phyloP scores from a whole-genome alignment of 2,329 filamentous ascomycete genomes.

The Diaporthe capsici region DNA sequence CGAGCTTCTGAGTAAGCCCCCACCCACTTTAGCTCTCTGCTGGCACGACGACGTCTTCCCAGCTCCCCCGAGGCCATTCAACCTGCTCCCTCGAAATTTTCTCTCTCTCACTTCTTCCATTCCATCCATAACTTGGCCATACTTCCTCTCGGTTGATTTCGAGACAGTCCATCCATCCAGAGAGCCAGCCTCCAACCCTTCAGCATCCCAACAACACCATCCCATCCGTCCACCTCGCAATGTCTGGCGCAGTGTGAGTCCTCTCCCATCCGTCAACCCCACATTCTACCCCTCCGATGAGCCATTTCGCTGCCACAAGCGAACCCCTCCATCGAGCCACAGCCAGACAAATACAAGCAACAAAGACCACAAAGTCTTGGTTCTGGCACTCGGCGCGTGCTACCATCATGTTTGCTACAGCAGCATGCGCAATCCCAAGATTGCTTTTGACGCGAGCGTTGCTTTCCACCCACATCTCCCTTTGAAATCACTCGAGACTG shows the following conservation, averaged over 20 bases:
- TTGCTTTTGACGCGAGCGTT: constrained; percentile 35
- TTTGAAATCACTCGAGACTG: constrained; percentile 50
- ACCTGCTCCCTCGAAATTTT: constrained; percentile 39
- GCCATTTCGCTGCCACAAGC: constrained; percentile 45
- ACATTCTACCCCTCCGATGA: constrained; percentile 51
- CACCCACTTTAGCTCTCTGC: constrained; percentile 37
- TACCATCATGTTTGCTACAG: background rate
- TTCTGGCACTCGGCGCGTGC: background rate
- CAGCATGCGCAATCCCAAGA: background rate
- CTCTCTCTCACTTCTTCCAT: constrained; percentile 36
- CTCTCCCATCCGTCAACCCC: constrained; percentile 44
- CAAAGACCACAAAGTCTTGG: background rate
- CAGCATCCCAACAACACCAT: constrained; percentile 45
- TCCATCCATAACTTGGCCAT: constrained; percentile 36
- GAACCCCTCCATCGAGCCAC: constrained; percentile 35
- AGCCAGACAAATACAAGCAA: background rate
- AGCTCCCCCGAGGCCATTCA: constrained; percentile 39
- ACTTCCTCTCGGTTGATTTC: constrained; percentile 36
- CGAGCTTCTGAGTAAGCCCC: constrained; percentile 40
- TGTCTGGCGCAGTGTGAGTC: constrained; percentile 80
- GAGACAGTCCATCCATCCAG: constrained; percentile 36
- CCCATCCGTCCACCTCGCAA: constrained; percentile 45
- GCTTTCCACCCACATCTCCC: constrained; percentile 37
- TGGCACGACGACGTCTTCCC: constrained; percentile 37
- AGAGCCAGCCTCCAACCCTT: constrained; percentile 32